These are phyloP conservation scores for Talaromyces stipitatus DNA, from an alignment of 495 filamentous ascomycete genomes.

Conservation along the genomic window DNA sequence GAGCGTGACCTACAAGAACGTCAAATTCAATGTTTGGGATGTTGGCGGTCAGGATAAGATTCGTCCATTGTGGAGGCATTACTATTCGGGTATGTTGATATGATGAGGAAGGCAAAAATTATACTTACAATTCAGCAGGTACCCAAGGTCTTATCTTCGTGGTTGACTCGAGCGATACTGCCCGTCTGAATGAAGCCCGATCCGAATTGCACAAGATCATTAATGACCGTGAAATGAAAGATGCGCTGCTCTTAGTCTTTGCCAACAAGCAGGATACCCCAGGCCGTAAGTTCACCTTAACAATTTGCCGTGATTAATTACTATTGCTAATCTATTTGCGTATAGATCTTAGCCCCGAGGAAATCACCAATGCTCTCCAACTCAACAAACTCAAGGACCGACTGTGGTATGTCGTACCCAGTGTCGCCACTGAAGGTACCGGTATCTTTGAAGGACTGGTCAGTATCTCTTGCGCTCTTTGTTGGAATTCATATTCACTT, in stretches of 20 bases:
- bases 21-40: constrained; percentile 99
- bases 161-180: constrained; percentile 83
- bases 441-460: constrained; percentile 91
- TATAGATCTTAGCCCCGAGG: constrained; percentile 75
- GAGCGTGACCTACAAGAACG: constrained; percentile 98
- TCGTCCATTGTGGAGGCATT: constrained; percentile 93
- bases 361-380: constrained; percentile 79
- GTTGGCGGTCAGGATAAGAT: constrained; percentile 99
- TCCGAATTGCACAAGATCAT: constrained; percentile 92
- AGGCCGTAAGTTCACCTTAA: constrained; percentile 54
- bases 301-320: background rate
- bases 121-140: constrained; percentile 27
- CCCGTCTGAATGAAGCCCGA: constrained; percentile 80
- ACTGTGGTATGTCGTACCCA: constrained; percentile 93
- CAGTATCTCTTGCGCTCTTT: constrained; percentile 21
- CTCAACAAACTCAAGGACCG: constrained; percentile 82
- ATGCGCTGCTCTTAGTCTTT: constrained; percentile 87
- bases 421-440: constrained; percentile 87
- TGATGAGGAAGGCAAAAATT: background rate
- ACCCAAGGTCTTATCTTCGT: constrained; percentile 98
- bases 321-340: background rate
- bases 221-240: constrained; percentile 96
- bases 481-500: background rate
- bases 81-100: constrained; percentile 75
- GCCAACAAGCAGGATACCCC: constrained; percentile 96